A percentile compares a stretch with the other conserved stretches of the same genome.
Conservation (phyloP, 257 asterid genomes). For the Paraleonurus japonicus region DNA sequence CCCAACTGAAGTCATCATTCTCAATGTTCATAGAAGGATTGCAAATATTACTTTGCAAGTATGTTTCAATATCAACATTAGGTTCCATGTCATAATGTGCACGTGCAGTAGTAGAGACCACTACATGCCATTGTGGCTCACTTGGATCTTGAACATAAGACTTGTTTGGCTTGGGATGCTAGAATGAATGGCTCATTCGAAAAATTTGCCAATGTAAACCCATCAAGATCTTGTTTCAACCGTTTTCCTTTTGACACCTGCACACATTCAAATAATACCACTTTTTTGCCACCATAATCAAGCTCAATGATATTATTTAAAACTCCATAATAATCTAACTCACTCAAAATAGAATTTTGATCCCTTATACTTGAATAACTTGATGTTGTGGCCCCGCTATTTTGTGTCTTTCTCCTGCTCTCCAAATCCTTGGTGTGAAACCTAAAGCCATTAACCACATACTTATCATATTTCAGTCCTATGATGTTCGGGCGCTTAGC, state of each 20-base stretch:
- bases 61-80: background rate
- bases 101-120: background rate
- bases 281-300: background rate
- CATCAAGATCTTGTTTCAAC: background rate
- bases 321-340: background rate
- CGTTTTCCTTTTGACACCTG: background rate
- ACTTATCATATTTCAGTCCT: background rate
- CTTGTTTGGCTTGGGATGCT: background rate
- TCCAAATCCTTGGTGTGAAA: background rate
- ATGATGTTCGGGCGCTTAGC: background rate
- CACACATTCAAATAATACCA: background rate
- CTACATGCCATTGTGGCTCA: background rate
- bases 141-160: slow-evolving; percentile 5
- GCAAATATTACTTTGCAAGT: background rate
- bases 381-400: slow-evolving; percentile 1
- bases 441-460: background rate
- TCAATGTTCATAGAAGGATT: background rate
- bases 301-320: background rate
- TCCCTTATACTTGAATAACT: background rate
- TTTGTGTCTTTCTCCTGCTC: background rate
- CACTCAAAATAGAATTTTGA: background rate
- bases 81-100: background rate
- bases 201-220: background rate
- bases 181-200: background rate
- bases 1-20: background rate